phyloP scores from a whole-genome alignment of 306 rosid species.

The Pterocarpus macrocarpus region DNA sequence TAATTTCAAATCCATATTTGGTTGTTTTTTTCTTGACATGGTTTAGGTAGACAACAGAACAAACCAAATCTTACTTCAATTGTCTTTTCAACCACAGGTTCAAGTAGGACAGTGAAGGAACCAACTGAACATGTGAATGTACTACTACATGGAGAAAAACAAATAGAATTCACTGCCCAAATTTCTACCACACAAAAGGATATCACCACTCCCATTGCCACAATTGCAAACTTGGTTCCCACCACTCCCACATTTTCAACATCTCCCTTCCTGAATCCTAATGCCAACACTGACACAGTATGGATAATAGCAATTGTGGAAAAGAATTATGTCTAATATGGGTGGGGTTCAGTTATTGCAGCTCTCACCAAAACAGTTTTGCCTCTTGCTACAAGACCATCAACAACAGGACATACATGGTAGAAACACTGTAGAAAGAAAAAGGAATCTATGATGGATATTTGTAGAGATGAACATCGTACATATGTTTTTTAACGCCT shows the following conservation, averaged over 20 bases:
- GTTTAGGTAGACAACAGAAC: slow-evolving; percentile 38
- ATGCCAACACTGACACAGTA: too few species aligned
- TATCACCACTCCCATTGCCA: slow-evolving; percentile 82
- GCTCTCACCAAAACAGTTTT: slow-evolving; percentile 12
- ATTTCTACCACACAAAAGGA: slow-evolving; percentile 63
- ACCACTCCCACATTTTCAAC: slow-evolving; percentile 53
- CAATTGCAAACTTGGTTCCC: slow-evolving; percentile 72
- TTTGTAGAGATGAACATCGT: slow-evolving; percentile 40
- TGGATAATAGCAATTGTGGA: slow-evolving; percentile 46
- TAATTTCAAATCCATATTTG: slow-evolving; percentile 41
- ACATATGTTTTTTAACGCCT: background rate
- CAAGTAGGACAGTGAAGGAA: slow-evolving; percentile 18
- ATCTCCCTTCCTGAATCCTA: slow-evolving; percentile 63
- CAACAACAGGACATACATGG: too few species aligned
- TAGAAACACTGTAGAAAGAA: slow-evolving; percentile 13
- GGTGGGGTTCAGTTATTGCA: background rate
- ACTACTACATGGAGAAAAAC: slow-evolving; percentile 46
- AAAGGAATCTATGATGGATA: slow-evolving; percentile 5
- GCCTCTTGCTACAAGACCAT: background rate
- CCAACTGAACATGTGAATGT: slow-evolving; percentile 51
- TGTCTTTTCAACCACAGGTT: slow-evolving; percentile 59
- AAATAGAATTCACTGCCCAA: slow-evolving; percentile 44
- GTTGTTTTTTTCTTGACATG: slow-evolving; percentile 43
- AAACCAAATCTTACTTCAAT: slow-evolving; percentile 52
- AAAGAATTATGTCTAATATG: slow-evolving; percentile 25